Conservation (phyloP, 192 early-diverging fungal species). For the Backusella morwellensis region DNA sequence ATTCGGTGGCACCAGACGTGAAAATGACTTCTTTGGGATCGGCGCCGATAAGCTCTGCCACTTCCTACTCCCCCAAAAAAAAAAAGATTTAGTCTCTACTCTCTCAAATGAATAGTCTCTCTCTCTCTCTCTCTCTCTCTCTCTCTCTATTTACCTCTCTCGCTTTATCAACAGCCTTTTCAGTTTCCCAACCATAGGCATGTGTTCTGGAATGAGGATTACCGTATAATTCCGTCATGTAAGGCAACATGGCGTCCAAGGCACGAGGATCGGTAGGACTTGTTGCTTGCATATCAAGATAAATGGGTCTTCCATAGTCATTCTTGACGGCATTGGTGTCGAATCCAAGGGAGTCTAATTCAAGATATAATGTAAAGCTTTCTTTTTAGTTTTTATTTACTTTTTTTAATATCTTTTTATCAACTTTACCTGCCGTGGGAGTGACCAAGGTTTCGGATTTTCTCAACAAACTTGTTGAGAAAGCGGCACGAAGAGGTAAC, state of each 20-base stretch:
- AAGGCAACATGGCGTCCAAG: constrained; percentile 92
- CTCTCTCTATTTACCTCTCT: constrained; percentile 57
- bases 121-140: too few species aligned
- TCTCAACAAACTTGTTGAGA: background rate
- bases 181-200: constrained; percentile 96
- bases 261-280: constrained; percentile 93
- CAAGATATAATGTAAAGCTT: background rate
- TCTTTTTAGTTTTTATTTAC: background rate
- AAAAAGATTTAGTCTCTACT: constrained; percentile 1
- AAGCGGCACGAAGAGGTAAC: background rate
- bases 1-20: constrained; percentile 95
- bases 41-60: constrained; percentile 85
- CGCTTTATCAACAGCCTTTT: constrained; percentile 84
- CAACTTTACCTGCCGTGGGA: constrained; percentile 37
- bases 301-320: constrained; percentile 66
- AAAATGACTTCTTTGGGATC: constrained; percentile 97
- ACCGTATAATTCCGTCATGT: constrained; percentile 86
- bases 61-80: constrained; percentile 52
- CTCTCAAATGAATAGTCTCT: too few species aligned
- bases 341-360: constrained; percentile 50
- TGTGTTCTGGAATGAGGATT: constrained; percentile 98
- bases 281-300: constrained; percentile 94
- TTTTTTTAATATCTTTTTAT: background rate
- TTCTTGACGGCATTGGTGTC: constrained; percentile 37
- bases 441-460: background rate